Evolutionary conservation across 2,329 filamentous ascomycete genomes (phyloP).

Genomic region (Phyllosticta citribraziliensis): DNA sequence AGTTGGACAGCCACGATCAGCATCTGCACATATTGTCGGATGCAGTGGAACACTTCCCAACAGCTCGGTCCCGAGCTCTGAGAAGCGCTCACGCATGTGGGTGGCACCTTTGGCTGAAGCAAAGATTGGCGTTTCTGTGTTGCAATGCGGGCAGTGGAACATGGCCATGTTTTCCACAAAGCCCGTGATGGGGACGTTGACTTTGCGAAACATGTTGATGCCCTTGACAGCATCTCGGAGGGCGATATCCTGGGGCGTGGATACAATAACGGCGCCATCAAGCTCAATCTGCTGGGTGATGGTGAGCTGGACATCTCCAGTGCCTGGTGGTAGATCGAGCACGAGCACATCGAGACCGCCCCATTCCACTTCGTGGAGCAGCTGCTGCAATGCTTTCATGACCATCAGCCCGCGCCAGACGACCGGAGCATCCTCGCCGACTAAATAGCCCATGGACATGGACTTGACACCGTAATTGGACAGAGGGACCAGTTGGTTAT

Average conservation of each 20-base stretch:
- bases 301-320: constrained; percentile 92
- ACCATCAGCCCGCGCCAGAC: constrained; percentile 97
- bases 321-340: constrained; percentile 85
- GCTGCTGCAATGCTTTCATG: constrained; percentile 91
- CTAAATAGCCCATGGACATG: constrained; percentile 97
- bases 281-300: constrained; percentile 90
- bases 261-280: constrained; percentile 78
- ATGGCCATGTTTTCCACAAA: constrained; percentile 50
- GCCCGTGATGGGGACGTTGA: constrained; percentile 66
- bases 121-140: constrained; percentile 24
- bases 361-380: constrained; percentile 94
- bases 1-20: constrained; percentile 77
- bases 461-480: constrained; percentile 94
- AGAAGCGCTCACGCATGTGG: constrained; percentile 68
- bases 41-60: constrained; percentile 85
- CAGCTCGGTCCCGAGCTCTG: constrained; percentile 64
- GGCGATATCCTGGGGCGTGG: constrained; percentile 87
- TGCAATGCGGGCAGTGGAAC: constrained; percentile 42
- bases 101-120: constrained; percentile 36
- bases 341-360: constrained; percentile 79
- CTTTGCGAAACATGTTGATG: constrained; percentile 84
- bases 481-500: constrained; percentile 74
- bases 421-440: constrained; percentile 69
- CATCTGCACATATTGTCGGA: constrained; percentile 75
- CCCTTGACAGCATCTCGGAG: constrained; percentile 87